Base-by-base conservation (phyloP, 2,329 filamentous ascomycete species). In the Bertia moriformis region DNA sequence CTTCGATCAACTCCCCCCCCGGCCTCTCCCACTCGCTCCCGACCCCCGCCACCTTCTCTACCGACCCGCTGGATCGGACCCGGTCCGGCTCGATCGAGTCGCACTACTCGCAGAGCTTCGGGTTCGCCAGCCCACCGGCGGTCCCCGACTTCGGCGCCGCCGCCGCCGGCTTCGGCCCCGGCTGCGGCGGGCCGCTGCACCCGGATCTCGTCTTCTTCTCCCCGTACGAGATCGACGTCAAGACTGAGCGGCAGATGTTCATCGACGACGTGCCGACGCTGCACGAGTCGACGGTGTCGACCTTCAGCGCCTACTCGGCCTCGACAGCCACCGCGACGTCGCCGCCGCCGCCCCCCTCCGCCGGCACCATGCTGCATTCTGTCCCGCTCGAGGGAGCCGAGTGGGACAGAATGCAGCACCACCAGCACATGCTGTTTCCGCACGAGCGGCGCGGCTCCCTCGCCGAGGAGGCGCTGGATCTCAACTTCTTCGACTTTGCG, bases 141-240 rank as follows among this genome's bases (percentile, higher is more conserved):
- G 61, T 61, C 41, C 55, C 58, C 39, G 69, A 75, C 38, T 76
- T 69, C 62, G 74, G 68, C 50, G 70, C 65, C n/a, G n/a, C n/a
- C n/a, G 22, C 22, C 7, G 22, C 22, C 22, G n/a, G 7, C 7
- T 10, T 27, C 7, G 22, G 22, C 22, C 7, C 7, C 22, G 22
- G 22, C 22, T 7, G 22, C 22, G 22, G 22, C n/a, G 61, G 64
- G 15, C 69, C 72, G 62, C 71, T 80, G 60, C 81, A 59, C 47
- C 62, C 68, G 12, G 71, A 83, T 55, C 59, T 74, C 52, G 66
- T 73, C 59, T 69, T 70, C 43, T 82, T 72, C 45, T 73, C 81
- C 15, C 86, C 88, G 0, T 95, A 93, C 55, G 89, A 95, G 60
- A 79, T 95, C 44, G 89, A 95, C 56, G 83, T 95, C 65, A 93